Percentiles rank a stretch among this genome's conserved stretches.
These are phyloP conservation scores for Botrytis medusae DNA, from an alignment of 2,329 filamentous ascomycete genomes.

Conservation along the genomic window DNA sequence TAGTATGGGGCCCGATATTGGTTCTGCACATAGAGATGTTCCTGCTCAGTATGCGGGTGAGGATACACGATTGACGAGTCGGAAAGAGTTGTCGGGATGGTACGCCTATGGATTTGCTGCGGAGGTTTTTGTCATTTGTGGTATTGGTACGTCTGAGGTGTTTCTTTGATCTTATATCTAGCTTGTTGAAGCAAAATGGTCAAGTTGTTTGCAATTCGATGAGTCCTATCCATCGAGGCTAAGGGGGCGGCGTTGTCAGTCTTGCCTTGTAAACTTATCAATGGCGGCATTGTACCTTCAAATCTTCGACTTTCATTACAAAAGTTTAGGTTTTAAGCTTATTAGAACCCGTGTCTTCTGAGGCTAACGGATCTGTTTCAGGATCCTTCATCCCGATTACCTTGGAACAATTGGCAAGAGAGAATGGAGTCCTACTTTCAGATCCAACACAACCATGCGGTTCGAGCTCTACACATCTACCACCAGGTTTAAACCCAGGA, in stretches of 20 bases:
- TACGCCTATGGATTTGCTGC: slow-evolving; percentile 96
- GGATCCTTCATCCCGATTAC: slow-evolving; percentile 95
- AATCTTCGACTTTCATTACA: slow-evolving; percentile 12
- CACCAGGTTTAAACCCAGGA: slow-evolving; percentile 23
- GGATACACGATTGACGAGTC: slow-evolving; percentile 83
- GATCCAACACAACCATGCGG: slow-evolving; percentile 76
- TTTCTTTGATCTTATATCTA: slow-evolving; percentile 10
- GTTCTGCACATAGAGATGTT: slow-evolving; percentile 33
- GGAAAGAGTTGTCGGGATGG: slow-evolving; percentile 87
- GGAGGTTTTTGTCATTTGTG: slow-evolving; percentile 94
- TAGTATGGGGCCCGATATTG: slow-evolving; percentile 42
- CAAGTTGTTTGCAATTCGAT: slow-evolving; percentile 9
- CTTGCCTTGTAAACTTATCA: neutral
- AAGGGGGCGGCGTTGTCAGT: neutral
- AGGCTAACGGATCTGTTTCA: slow-evolving; percentile 42
- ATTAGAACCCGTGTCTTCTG: neutral
- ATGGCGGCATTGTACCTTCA: slow-evolving; percentile 20
- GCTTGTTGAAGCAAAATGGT: neutral
- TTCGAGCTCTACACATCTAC: slow-evolving; percentile 32
- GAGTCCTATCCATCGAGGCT: neutral
- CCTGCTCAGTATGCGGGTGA: slow-evolving; percentile 69
- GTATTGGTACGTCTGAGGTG: slow-evolving; percentile 60
- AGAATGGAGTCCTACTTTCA: slow-evolving; percentile 82
- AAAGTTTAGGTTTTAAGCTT: slow-evolving; percentile 15
- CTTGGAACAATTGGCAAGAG: slow-evolving; percentile 87